Percentiles rank a stretch among this genome's conserved stretches.
Conservation (phyloP, 202 grass and related monocot species). For the Setaria italica region DNA sequence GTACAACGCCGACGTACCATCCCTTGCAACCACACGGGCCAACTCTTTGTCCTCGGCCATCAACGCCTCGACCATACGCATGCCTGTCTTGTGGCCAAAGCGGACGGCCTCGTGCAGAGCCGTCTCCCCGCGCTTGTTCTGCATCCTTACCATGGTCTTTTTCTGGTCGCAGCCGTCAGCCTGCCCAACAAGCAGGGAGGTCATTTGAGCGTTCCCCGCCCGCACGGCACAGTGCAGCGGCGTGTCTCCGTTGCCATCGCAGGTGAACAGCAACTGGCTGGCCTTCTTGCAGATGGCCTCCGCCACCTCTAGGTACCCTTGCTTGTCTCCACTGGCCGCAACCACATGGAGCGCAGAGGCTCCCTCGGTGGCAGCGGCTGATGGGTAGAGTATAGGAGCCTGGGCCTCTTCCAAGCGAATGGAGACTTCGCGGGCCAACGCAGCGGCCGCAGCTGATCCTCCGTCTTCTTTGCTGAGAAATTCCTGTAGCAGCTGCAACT, state of each 20-base stretch:
- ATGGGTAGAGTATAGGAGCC: neutral
- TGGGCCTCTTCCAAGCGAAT: neutral
- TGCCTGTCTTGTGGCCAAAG: neutral
- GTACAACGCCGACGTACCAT: conserved; percentile 18
- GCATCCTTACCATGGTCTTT: neutral
- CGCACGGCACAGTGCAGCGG: conserved; percentile 25
- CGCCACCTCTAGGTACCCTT: neutral
- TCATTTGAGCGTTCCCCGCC: neutral
- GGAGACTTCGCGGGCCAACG: neutral
- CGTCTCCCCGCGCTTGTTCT: conserved; percentile 41
- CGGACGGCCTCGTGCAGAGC: conserved; percentile 7
- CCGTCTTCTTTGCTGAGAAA: neutral
- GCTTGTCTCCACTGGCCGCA: neutral
- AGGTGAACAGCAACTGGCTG: neutral
- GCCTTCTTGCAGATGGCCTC: neutral
- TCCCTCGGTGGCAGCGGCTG: neutral
- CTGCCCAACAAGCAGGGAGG: neutral
- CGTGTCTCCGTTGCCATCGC: neutral
- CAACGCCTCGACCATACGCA: neutral
- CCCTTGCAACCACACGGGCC: conserved; percentile 1
- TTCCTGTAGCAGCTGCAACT: neutral
- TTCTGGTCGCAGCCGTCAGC: neutral
- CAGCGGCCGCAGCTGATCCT: neutral
- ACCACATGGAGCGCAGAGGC: neutral
- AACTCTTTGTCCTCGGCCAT: neutral